Base-by-base conservation (phyloP, 345 rosid genomes). In the Brassica cretica region DNA sequence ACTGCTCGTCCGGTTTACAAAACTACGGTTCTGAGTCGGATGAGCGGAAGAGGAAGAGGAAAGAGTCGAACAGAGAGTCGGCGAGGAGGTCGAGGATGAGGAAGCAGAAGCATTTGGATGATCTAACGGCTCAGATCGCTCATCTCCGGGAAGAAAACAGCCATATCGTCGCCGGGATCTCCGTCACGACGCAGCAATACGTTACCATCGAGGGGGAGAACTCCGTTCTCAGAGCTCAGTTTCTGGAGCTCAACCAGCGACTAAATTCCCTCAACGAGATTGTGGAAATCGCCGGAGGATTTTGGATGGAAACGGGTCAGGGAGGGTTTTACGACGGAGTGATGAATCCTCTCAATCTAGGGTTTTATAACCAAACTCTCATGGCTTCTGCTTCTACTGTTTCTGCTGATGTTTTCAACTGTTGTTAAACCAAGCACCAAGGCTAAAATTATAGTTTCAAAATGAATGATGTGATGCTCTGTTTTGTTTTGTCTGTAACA, bases 1-100 rank as follows among this genome's bases (percentile, higher is more conserved):
- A 78, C 8, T 53, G 62, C 75, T 79, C 82, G 61, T 78, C 78
- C 58, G 70, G 82, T 46, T 66, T 61, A 29, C 80, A 62, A 44
- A 90, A 80, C 86, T 86, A 88, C 12, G 83, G 89, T 2, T 87
- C 91, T 0, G 98, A 91, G n/a, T 90, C 86, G 7, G 88, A 89
- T 76, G 87, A 87, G 68, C 80, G 90, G 83, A 95, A 95, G 74
- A 78, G 96, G 25, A 93, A 88, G 82, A 76, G 99, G 78, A 95
- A 87, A 87, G 82, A 82, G 44, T 91, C 98, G 33, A 95, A 95
- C 80, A 73, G 99, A 27, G 98, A 90, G 72, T 91, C 99, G 0
- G 99, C 99, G 1, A 80, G 93, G 64, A 80, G 98, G 55, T 95
- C 98, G 25, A 85, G 99, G 85, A 80, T 89, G 93, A 84, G 93